Evolutionary conservation across 1,284 basidiomycete genomes (phyloP), one percentile per base, ranked within the genome.

Genomic region (Gymnopus androsaceus): DNA sequence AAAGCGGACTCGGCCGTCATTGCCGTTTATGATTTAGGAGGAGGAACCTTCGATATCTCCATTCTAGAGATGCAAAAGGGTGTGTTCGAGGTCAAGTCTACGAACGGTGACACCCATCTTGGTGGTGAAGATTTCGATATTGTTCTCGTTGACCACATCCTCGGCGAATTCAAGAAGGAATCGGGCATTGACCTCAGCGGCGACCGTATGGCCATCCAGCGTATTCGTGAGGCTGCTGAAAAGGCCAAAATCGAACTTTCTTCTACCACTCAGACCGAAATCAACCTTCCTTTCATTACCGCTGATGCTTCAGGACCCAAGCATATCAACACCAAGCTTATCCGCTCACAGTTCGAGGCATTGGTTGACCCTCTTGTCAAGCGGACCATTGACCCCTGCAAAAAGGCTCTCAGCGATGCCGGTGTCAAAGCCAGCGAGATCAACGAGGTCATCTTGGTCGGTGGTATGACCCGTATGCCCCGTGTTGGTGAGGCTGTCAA

Each of bases 101-200:
- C 96, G 62, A 98, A 98, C 71, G 96, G 96, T 75, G 95, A 99
- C 75, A 98, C 96, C 23, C 96, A 99, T 73, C 86, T 99, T 59
- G 96, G 96, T 75, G 96, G 96, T 72, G 96, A 99, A 76, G 96
- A 99, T 76, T 98, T 98, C 68, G 95, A 98, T 70, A 90, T 97
- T 63, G 77, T 87, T 45, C 85, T 98, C 38, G 90, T 98, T 65
- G 85, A 97, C 66, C 79, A 94, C 77, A 82, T 99, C 68, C 76
- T 98, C 53, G 80, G 83, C 59, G 91, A 95, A 73, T 98, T 98
- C 88, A 92, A 98, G 87, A 96, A 95, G 79, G 88, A 95, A 72
- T 81, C 80, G 6, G 91, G 93, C 51, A 80, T 91, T 62, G 90
- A 94, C 70, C 84, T 98, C 45, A 81, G 80, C 65, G 79, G 82